phyloP scores from a whole-genome alignment of 2,329 filamentous ascomycete genomes.

The Calonectria pseudoturangicola region DNA sequence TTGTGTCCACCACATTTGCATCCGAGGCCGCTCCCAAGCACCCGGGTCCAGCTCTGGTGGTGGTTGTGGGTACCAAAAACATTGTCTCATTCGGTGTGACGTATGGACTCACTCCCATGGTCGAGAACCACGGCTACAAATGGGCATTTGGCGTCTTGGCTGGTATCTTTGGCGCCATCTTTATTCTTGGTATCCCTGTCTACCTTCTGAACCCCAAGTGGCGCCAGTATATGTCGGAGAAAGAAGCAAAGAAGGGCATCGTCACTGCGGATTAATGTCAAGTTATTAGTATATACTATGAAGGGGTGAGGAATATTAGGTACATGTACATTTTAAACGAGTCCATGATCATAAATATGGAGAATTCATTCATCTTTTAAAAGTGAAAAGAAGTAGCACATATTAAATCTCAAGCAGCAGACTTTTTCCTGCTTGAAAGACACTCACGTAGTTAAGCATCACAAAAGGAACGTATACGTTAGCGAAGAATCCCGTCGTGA shows the following conservation, averaged over 20 bases:
- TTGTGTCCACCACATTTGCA: constrained; percentile 29
- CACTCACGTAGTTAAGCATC: background rate
- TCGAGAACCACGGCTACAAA: constrained; percentile 16
- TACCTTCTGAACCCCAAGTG: constrained; percentile 44
- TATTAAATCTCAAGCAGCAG: background rate
- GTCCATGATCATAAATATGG: background rate
- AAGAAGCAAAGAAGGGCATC: constrained; percentile 24
- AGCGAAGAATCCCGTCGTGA: background rate
- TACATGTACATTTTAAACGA: background rate
- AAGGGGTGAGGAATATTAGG: background rate
- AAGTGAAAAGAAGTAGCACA: too few species aligned
- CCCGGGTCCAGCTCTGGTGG: constrained; percentile 31
- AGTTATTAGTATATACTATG: too few species aligned
- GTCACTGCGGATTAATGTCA: background rate
- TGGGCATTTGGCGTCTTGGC: constrained; percentile 30
- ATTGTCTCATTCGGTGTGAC: constrained; percentile 33
- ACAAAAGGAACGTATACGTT: background rate
- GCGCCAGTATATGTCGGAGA: constrained; percentile 39
- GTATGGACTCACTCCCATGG: constrained; percentile 31
- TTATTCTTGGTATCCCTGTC: constrained; percentile 43
- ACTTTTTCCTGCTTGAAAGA: background rate
- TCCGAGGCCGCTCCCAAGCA: constrained; percentile 31
- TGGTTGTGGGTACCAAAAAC: constrained; percentile 33
- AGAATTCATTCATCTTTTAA: too few species aligned
- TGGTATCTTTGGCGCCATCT: constrained; percentile 42